Conservation (phyloP, 192 early-diverging fungal genomes). For the Mortierella alpina region DNA sequence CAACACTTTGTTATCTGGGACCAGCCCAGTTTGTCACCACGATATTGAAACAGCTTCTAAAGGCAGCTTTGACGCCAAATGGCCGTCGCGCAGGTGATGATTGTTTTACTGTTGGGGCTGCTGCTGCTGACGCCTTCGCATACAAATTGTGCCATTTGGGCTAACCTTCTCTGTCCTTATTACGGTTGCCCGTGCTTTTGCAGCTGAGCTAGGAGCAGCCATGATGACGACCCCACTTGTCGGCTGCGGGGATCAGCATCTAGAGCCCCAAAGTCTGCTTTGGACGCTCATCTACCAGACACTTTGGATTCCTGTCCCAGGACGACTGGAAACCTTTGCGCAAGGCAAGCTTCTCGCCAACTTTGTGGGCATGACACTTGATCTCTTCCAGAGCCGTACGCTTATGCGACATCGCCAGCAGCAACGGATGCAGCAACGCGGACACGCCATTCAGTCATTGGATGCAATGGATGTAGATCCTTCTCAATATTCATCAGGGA, state of each 20-base stretch:
- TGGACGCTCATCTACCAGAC: conserved; percentile 41
- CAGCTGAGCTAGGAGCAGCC: conserved; percentile 44
- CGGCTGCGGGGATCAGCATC: conserved; percentile 24
- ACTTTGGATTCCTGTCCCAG: conserved; percentile 45
- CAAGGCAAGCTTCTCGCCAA: conserved; percentile 31
- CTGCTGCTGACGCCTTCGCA: background rate
- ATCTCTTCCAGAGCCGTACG: conserved; percentile 36
- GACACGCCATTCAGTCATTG: background rate
- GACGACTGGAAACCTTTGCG: conserved; percentile 33
- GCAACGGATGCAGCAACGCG: background rate
- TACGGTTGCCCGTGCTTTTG: background rate
- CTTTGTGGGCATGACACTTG: conserved; percentile 45
- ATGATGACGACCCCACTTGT: conserved; percentile 46
- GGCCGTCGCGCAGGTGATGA: conserved; percentile 44
- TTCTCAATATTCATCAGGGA: background rate
- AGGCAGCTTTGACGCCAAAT: conserved; percentile 24
- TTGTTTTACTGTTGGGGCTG: background rate
- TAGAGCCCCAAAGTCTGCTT: conserved; percentile 33
- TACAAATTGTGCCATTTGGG: background rate
- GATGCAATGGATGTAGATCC: conserved; percentile 16
- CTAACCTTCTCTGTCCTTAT: background rate
- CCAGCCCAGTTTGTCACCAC: conserved; percentile 36
- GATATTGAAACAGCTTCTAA: conserved; percentile 35
- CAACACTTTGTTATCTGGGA: conserved; percentile 29
- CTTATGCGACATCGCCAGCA: conserved; percentile 15